Evolutionary conservation across 2,329 filamentous ascomycete species (phyloP), one percentile per base, ranked within the genome.

Genomic region (Rosellinia necatrix): DNA sequence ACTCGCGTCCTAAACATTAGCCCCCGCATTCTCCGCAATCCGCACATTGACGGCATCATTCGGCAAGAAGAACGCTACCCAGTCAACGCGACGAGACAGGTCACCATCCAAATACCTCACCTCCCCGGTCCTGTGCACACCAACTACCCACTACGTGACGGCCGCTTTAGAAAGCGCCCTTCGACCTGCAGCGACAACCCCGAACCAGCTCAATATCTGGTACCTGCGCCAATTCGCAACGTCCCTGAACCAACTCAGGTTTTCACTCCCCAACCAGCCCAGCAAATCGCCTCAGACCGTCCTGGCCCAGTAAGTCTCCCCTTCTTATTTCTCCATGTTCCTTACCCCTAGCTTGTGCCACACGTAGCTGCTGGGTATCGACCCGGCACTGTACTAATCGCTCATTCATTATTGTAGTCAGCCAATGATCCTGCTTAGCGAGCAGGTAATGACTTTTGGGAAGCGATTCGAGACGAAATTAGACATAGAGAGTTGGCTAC

Each of bases 371-470:
- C 22, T 38, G 10, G n/a, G 35, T 37, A 35, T n/a, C 27, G 27
- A 25, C 8, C 12, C 15, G 19, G 8, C 25, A 34, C 37, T 21
- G 21, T 34, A 27, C 58, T 60, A 10, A 61, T 38, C 7, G 3
- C 25, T 13, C 41, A 19, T 49, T 25, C 32, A 27, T 15, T n/a
- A n/a, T 10, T 55, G 5, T 19, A 61, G 58, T 15, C 46, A 29
- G 19, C 50, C 48, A 51, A 53, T 59, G 56, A 46, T 46, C 56
- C 56, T 59, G 59, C 41, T 49, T 61, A 61, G 59, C 32, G 40
- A 51, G 49, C 59, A 53, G 52, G n/a, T 24, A 6, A 37, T 30
- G 48, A 61, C 32, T 46, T 42, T 42, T 29, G 49, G 54, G 7
- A 47, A 52, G 27, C 30, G n/a, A 51, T 32, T 21, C 13, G 40